phyloP scores from a whole-genome alignment of 129 eudicot species.

The Flaveria sonorensis region DNA sequence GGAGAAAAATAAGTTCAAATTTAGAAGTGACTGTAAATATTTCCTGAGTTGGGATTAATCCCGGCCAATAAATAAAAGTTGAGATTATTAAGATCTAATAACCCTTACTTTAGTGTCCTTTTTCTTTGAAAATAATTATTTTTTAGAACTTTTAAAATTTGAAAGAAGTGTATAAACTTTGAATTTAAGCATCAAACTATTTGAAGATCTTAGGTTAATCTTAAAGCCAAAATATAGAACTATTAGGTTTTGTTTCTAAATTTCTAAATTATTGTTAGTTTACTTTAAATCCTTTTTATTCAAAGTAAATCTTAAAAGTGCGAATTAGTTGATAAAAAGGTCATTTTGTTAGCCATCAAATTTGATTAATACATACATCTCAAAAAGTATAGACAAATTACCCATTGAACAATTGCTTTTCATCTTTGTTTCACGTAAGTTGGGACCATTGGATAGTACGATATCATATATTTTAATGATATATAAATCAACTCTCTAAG shows the following conservation, averaged over 20 bases:
- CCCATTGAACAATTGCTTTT: neutral
- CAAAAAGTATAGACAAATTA: neutral
- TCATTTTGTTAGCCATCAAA: neutral
- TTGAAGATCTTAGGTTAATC: neutral
- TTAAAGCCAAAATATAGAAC: slow-evolving; percentile 2
- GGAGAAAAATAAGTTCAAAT: too few relatives aligned
- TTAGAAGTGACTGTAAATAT: too few relatives aligned
- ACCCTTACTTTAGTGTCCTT: neutral
- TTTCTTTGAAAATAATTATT: neutral
- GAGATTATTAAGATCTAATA: too few relatives aligned
- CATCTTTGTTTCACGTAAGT: neutral
- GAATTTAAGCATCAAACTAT: neutral
- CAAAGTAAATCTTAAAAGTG: neutral
- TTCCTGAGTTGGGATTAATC: too few relatives aligned
- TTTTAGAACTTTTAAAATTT: neutral
- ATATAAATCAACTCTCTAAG: too few relatives aligned
- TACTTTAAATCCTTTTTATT: neutral
- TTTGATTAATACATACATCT: neutral
- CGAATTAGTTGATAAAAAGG: neutral
- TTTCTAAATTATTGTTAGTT: neutral
- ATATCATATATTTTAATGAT: too few relatives aligned
- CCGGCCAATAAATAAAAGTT: too few relatives aligned
- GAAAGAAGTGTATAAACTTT: neutral
- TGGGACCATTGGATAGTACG: neutral
- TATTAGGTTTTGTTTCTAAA: neutral